These are phyloP conservation scores for Xylaria arbuscula DNA, from an alignment of 2,329 filamentous ascomycete species.

Conservation along the genomic window DNA sequence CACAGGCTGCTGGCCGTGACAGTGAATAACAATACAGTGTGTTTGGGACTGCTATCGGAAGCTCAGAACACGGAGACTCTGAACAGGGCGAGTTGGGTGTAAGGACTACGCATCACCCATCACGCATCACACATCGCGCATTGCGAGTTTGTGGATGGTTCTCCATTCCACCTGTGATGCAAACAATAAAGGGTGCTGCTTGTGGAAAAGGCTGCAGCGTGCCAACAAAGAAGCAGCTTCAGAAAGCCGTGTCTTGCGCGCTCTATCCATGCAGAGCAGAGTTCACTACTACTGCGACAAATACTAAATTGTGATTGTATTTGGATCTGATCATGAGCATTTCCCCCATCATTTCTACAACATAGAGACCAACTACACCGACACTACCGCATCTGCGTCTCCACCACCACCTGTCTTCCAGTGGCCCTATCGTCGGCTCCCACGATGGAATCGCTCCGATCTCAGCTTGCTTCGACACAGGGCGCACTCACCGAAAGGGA, in stretches of 20 bases:
- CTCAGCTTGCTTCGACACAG: conserved; percentile 46
- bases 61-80: conserved; percentile 16
- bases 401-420: conserved; percentile 6
- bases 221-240: conserved; percentile 30
- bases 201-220: conserved; percentile 20
- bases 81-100: background rate
- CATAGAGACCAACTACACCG: conserved; percentile 5
- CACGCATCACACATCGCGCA: too few relatives aligned
- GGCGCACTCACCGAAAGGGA: conserved; percentile 44
- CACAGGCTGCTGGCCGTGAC: conserved; percentile 17
- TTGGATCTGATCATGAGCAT: conserved; percentile 18
- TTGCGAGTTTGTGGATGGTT: background rate
- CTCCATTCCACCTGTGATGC: conserved; percentile 12
- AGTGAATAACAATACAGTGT: background rate
- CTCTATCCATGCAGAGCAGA: background rate
- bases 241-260: conserved; percentile 1
- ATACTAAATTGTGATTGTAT: conserved; percentile 7
- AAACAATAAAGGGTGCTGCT: conserved; percentile 31
- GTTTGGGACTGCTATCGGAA: conserved; percentile 5
- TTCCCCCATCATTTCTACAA: conserved; percentile 1
- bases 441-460: conserved; percentile 45
- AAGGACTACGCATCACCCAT: too few relatives aligned
- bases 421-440: conserved; percentile 4
- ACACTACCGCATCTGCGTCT: conserved; percentile 15
- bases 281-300: background rate